Conservation (phyloP, 108 stramenopile genomes). For the Chaetoceros tenuissimus region DNA sequence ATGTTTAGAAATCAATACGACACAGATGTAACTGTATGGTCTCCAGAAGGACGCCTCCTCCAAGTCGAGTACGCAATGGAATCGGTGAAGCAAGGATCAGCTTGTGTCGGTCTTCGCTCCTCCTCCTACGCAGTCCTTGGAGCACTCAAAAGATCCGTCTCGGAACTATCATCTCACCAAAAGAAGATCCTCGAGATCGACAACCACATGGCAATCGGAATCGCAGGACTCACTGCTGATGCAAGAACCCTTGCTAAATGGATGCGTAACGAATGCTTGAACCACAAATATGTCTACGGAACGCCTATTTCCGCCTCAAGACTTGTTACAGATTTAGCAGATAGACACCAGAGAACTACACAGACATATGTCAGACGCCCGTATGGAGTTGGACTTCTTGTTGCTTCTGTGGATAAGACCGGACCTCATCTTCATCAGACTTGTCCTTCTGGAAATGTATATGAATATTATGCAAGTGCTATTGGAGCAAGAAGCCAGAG, state of each 20-base stretch:
- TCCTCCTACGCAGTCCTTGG: constrained; percentile 86
- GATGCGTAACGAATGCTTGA: constrained; percentile 95
- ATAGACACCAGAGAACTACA: constrained; percentile 97
- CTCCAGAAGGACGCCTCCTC: constrained; percentile 96
- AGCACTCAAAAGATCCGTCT: constrained; percentile 91
- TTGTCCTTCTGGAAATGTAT: constrained; percentile 94
- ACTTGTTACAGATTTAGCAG: constrained; percentile 91
- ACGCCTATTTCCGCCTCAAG: constrained; percentile 81
- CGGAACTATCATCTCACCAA: constrained; percentile 92
- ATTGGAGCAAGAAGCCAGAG: constrained; percentile 94
- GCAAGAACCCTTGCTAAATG: constrained; percentile 95
- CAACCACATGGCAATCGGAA: constrained; percentile 94
- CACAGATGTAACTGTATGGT: constrained; percentile 99
- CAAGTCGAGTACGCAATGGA: constrained; percentile 99
- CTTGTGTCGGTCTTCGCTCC: constrained; percentile 87
- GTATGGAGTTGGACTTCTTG: constrained; percentile 96
- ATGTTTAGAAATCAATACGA: constrained; percentile 99
- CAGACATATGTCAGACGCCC: constrained; percentile 97
- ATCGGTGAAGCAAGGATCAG: constrained; percentile 97
- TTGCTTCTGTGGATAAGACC: constrained; percentile 72
- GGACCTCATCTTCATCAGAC: constrained; percentile 95
- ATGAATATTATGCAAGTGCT: constrained; percentile 92
- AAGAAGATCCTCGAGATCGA: constrained; percentile 97
- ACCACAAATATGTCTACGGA: constrained; percentile 97
- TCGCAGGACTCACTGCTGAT: constrained; percentile 97